Conservation (phyloP, 768 basidiomycete species). For the Cyathus striatus region DNA sequence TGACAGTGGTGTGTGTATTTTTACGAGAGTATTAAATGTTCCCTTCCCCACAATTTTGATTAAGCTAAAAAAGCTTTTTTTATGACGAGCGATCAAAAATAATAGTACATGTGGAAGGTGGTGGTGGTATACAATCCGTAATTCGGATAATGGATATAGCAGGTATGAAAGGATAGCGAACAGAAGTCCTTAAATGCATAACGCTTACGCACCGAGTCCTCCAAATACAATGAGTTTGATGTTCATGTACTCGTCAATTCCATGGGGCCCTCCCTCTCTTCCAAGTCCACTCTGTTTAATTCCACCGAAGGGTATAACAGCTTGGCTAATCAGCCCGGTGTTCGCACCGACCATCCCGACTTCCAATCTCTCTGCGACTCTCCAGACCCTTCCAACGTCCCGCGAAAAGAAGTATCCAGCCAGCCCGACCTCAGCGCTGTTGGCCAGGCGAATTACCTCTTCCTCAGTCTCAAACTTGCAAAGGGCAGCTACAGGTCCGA, state of each 20-base stretch:
- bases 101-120: no score
- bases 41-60: no score
- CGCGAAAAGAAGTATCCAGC: conserved; percentile 91
- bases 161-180: no score
- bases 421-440: conserved; percentile 77
- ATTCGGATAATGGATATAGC: no score
- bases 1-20: no score
- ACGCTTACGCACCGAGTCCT: conserved; percentile 40
- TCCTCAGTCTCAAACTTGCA: conserved; percentile 92
- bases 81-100: no score
- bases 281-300: conserved; percentile 85
- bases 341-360: conserved; percentile 90
- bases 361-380: conserved; percentile 91
- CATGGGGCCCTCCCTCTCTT: conserved; percentile 77
- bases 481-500: conserved; percentile 87
- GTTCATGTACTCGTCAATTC: conserved; percentile 87
- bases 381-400: conserved; percentile 87
- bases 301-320: conserved; percentile 84
- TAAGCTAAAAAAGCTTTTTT: no score
- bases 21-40: no score
- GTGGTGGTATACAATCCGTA: no score
- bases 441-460: conserved; percentile 83
- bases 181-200: neutral
- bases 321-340: conserved; percentile 75
- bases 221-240: conserved; percentile 80